These are phyloP conservation scores for Sporobolomyces roseus DNA, from an alignment of 768 basidiomycete species.

Conservation along the genomic window DNA sequence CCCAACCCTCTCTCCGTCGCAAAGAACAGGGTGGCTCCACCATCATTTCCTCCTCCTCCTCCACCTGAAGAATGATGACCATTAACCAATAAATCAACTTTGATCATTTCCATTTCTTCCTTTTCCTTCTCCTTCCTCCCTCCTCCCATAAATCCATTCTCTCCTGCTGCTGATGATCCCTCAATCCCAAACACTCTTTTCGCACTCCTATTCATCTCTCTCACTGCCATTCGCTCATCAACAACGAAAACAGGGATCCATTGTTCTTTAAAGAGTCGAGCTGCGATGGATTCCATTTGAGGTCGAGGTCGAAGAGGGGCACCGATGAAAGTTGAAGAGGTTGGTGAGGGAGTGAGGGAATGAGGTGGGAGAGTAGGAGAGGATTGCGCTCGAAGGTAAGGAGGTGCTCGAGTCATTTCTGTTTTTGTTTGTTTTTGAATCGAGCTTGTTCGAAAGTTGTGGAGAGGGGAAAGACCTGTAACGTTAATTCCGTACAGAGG, in stretches of 20 bases:
- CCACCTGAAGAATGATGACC: not conserved
- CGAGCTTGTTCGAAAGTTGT: too few species aligned
- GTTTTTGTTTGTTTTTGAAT: too few species aligned
- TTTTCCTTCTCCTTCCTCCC: not conserved
- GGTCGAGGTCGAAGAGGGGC: not conserved
- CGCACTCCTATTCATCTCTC: not conserved
- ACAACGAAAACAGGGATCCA: not conserved
- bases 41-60: not conserved
- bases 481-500: not conserved
- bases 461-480: too few species aligned
- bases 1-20: not conserved
- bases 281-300: not conserved
- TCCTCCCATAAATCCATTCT: too few species aligned
- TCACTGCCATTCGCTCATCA: not conserved
- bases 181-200: not conserved
- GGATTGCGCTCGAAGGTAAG: conserved; percentile 13
- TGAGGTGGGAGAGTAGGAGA: conserved; percentile 6
- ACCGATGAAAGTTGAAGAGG: conserved; percentile 16
- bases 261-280: not conserved
- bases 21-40: conserved; percentile 11
- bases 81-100: conserved; percentile 9
- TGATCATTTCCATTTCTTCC: conserved; percentile 8
- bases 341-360: not conserved
- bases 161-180: too few species aligned
- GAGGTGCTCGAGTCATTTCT: not conserved